A percentile compares a stretch with the other conserved stretches of the same genome.
These are phyloP conservation scores for Pichia sp. DNA, from an alignment of 1,139 yeast species.

Conservation along the genomic window DNA sequence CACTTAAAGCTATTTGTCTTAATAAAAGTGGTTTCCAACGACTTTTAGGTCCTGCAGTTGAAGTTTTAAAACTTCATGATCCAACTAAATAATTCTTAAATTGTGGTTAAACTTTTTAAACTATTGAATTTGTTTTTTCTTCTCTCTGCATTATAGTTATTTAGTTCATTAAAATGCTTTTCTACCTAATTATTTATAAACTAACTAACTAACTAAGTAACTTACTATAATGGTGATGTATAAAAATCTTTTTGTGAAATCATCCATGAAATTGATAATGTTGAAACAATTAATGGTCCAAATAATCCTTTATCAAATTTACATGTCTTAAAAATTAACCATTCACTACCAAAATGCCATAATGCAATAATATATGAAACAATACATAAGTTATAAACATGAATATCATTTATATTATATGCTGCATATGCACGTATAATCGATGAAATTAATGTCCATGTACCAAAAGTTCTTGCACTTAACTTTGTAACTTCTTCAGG, in stretches of 20 bases:
- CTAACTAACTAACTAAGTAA: not conserved
- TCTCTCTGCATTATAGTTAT: not conserved
- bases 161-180: not conserved
- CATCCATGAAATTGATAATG: constrained; percentile 42
- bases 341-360: constrained; percentile 75
- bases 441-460: constrained; percentile 90
- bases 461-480: constrained; percentile 93
- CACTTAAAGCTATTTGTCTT: constrained; percentile 80
- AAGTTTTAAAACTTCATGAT: constrained; percentile 70
- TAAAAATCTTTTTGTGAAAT: constrained; percentile 34
- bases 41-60: constrained; percentile 85
- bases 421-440: constrained; percentile 86
- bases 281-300: constrained; percentile 73
- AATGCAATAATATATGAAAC: constrained; percentile 83
- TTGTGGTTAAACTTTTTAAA: not conserved
- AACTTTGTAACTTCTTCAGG: constrained; percentile 64
- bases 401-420: constrained; percentile 57
- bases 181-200: not conserved
- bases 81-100: constrained; percentile 58
- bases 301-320: constrained; percentile 79
- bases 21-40: constrained; percentile 92
- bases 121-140: not conserved
- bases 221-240: constrained; percentile 8
- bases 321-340: constrained; percentile 72
- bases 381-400: constrained; percentile 70